Base-by-base conservation (phyloP, 768 basidiomycete genomes). In the Lyophyllum shimeji region DNA sequence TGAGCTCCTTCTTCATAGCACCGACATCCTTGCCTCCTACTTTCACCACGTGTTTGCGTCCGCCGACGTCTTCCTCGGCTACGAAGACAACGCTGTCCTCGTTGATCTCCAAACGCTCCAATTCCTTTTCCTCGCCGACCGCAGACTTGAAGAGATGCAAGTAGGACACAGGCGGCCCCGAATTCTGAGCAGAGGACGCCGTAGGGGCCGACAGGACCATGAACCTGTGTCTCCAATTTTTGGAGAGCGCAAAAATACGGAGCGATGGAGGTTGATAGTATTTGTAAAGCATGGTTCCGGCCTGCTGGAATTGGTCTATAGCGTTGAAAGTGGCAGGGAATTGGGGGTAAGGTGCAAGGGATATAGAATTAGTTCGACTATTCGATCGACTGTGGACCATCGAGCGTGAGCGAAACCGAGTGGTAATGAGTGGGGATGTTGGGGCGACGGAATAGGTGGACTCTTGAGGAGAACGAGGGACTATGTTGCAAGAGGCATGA, bases 81-180 rank as follows among this genome's bases (percentile, higher is more conserved):
- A 93, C 81, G 59, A 85, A 91, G 13, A 90, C 86, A 49, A 87
- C 84, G 48, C 85, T 89, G 31, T 87, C 82, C 61, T 89, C 87
- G 56, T 85, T 86, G 60, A 93, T 90, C 64, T 85, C 84, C 31
- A 92, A 69, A 42, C 90, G 76, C 68, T 93, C 89, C 6, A 90
- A 58, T 68, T 93, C 90, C 49, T 73, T 81, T 59, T 89, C 88
- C 18, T 86, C 84, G 9, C 76, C 68, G 11, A 72, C 71, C 3
- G 78, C 60, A 8, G 79, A 75, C 67, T 90, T 90, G 76, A 92
- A 93, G 34, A 93, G 67, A 65, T 93, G 90, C 27, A 92, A 73
- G 64, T 89, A 84, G 15, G 80, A 84, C 21, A 74, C 74, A 13
- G 75, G 69, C 13, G 79, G 76, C 7, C 66, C 67, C 24, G 73